Conservation (phyloP, 257 asterid genomes). For the Ballota nigra region DNA sequence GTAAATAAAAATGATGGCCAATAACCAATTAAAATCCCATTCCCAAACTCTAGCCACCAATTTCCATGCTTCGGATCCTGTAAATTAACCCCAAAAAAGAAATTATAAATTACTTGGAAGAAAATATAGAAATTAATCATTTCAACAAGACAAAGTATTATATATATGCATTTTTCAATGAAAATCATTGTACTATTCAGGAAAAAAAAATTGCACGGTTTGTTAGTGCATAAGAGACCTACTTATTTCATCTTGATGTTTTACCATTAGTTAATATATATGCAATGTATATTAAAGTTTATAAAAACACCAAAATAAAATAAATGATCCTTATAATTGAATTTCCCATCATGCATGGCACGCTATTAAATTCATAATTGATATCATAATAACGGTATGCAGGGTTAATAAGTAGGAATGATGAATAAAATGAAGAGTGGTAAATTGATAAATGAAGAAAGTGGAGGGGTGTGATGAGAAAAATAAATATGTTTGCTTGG, state of each 20-base stretch:
- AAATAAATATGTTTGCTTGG: slow-evolving; percentile 37
- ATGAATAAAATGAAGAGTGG: background rate
- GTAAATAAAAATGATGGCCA: slow-evolving; percentile 59
- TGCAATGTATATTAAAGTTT: too few species aligned
- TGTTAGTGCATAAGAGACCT: too few species aligned
- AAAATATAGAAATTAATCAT: background rate
- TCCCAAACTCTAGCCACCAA: slow-evolving; percentile 66
- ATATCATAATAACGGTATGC: background rate
- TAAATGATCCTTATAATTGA: background rate
- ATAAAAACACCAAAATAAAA: background rate
- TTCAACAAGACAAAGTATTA: background rate
- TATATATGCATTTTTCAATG: too few species aligned
- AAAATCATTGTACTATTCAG: too few species aligned
- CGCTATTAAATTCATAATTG: background rate
- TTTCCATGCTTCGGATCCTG: slow-evolving; percentile 67
- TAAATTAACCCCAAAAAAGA: background rate
- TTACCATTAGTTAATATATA: too few species aligned
- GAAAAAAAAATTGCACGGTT: too few species aligned
- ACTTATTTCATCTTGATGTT: too few species aligned
- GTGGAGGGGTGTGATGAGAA: slow-evolving; percentile 20
- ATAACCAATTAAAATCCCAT: slow-evolving; percentile 53
- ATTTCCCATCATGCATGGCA: background rate
- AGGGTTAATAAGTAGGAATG: background rate
- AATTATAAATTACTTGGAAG: background rate
- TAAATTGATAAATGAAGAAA: slow-evolving; percentile 11